A percentile compares a stretch with the other conserved stretches of the same genome.
Evolutionary conservation across 2,329 filamentous ascomycete genomes (phyloP).

Genomic region (Claviceps capensis): DNA sequence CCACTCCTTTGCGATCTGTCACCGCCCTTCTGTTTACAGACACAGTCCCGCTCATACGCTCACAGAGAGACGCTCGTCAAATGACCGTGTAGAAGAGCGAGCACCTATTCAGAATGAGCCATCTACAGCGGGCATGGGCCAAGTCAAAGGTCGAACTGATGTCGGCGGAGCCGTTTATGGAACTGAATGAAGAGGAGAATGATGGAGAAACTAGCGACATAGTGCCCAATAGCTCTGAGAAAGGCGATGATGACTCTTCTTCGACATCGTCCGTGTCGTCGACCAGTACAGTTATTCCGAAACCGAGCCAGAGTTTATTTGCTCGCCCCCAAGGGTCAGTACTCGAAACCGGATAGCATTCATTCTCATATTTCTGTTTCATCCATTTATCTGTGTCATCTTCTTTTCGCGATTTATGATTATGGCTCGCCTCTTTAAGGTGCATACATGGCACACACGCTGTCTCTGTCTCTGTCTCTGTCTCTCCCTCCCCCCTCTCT

Average conservation of each 20-base stretch:
- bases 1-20: too few species aligned
- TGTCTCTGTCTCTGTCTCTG: not conserved
- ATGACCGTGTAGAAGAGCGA: not conserved
- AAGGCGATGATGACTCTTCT: constrained; percentile 50
- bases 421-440: too few species aligned
- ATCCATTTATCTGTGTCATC: not conserved
- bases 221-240: constrained; percentile 30
- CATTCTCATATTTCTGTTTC: not conserved
- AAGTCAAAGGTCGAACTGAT: constrained; percentile 55
- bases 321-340: constrained; percentile 52
- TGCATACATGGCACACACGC: not conserved
- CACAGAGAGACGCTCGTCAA: not conserved
- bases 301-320: constrained; percentile 58
- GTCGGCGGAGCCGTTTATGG: constrained; percentile 29
- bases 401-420: too few species aligned
- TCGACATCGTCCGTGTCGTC: constrained; percentile 78
- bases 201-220: constrained; percentile 23
- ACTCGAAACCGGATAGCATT: constrained; percentile 1
- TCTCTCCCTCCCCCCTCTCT: not conserved
- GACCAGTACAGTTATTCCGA: constrained; percentile 80
- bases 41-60: not conserved
- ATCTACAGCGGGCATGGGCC: constrained; percentile 66
- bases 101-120: constrained; percentile 49
- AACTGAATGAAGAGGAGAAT: constrained; percentile 37
- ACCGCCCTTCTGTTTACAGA: too few species aligned